Evolutionary conservation across 306 rosid genomes (phyloP).

Genomic region (Cicer bijugum): DNA sequence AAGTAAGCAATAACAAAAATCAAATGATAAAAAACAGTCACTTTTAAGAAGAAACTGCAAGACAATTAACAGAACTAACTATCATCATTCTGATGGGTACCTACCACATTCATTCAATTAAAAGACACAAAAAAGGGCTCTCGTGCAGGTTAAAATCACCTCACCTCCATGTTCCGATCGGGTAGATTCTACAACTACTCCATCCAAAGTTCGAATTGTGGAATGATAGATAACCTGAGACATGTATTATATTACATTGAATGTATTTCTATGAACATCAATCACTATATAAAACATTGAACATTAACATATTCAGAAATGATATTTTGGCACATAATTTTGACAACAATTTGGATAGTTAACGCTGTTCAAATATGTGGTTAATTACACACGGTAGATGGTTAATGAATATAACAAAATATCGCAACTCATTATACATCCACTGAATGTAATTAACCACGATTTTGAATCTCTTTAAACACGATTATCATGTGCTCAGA

Average conservation of each 20-base stretch:
- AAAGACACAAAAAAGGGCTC: constrained; percentile 18
- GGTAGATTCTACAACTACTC: constrained; percentile 83
- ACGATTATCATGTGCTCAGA: too few relatives aligned
- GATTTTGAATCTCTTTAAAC: too few relatives aligned
- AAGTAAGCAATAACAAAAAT: constrained; percentile 15
- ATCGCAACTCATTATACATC: too few relatives aligned
- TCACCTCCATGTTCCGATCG: constrained; percentile 79
- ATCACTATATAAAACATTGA: constrained; percentile 27
- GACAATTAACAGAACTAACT: constrained; percentile 24
- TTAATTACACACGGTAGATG: too few relatives aligned
- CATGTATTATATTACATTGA: neutral
- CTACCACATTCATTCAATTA: neutral
- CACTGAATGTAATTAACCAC: too few relatives aligned
- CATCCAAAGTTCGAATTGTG: constrained; percentile 84
- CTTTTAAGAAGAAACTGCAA: constrained; percentile 13
- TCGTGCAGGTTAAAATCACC: constrained; percentile 39
- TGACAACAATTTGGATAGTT: too few relatives aligned
- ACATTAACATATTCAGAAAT: neutral
- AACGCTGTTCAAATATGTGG: too few relatives aligned
- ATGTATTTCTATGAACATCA: constrained; percentile 23
- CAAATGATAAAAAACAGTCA: neutral
- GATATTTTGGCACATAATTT: too few relatives aligned
- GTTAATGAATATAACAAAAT: too few relatives aligned
- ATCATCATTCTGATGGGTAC: neutral
- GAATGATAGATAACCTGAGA: constrained; percentile 80